A percentile compares a stretch with the other conserved stretches of the same genome.
Evolutionary conservation across 352 stramenopile species (phyloP).

Genomic region (Phytophthora citrophthora): DNA sequence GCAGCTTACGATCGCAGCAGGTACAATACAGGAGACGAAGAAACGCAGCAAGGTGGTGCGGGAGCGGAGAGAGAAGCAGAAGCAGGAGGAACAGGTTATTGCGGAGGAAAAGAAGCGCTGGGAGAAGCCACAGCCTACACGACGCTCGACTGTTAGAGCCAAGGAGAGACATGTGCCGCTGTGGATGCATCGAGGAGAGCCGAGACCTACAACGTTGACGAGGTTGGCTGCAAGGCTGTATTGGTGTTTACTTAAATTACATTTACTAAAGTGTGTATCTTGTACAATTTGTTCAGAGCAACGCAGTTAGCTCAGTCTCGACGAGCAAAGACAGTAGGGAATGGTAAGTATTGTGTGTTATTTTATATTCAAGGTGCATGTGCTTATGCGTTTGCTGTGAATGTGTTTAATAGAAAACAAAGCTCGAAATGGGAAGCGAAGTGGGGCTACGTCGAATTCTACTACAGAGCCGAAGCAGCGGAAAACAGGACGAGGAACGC

Average conservation of each 20-base stretch:
- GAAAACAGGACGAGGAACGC: conserved; percentile 16
- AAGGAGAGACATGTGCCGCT: conserved; percentile 17
- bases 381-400: conserved; percentile 1
- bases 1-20: conserved; percentile 31
- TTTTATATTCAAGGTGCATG: not conserved
- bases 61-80: conserved; percentile 16
- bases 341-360: conserved; percentile 6
- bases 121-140: conserved; percentile 15
- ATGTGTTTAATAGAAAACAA: conserved; percentile 24
- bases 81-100: conserved; percentile 24
- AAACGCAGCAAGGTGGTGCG: conserved; percentile 22
- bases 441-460: conserved; percentile 2
- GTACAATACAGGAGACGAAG: conserved; percentile 35
- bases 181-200: conserved; percentile 27
- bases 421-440: conserved; percentile 25
- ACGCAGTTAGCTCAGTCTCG: conserved; percentile 22
- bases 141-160: not conserved
- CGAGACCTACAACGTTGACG: conserved; percentile 10
- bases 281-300: conserved; percentile 9
- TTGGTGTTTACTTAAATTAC: not conserved
- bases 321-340: conserved; percentile 15
- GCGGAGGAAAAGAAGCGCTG: conserved; percentile 13
- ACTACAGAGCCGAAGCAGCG: conserved; percentile 21
- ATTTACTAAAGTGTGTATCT: too few relatives aligned
- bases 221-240: not conserved